These are phyloP conservation scores for Suillus hirtellus DNA, from an alignment of 768 basidiomycete species.

Conservation along the genomic window DNA sequence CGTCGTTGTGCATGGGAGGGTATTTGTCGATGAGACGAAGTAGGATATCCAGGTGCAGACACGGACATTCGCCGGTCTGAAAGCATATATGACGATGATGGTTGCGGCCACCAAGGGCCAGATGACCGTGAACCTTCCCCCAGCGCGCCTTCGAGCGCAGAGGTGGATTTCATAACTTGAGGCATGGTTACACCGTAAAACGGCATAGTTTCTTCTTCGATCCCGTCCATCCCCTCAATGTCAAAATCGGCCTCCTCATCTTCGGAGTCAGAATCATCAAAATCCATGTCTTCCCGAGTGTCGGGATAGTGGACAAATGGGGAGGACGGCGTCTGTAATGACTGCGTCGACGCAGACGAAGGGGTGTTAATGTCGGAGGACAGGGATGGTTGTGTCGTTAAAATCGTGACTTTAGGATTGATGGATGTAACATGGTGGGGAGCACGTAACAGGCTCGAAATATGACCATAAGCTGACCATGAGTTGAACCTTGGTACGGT, in stretches of 20 bases:
- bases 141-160: constrained; percentile 33
- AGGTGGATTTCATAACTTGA: constrained; percentile 32
- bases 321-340: constrained; percentile 32
- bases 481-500: constrained; percentile 13
- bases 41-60: constrained; percentile 33
- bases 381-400: constrained; percentile 22
- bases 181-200: constrained; percentile 24
- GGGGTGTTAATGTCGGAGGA: constrained; percentile 32
- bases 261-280: constrained; percentile 32
- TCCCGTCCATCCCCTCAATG: constrained; percentile 35
- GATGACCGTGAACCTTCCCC: constrained; percentile 25
- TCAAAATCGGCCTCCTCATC: constrained; percentile 35
- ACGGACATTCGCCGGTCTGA: constrained; percentile 32
- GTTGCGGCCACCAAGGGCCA: constrained; percentile 11
- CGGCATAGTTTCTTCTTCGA: constrained; percentile 24
- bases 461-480: constrained; percentile 24
- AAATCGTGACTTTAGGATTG: constrained; percentile 31
- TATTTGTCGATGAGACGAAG: constrained; percentile 22
- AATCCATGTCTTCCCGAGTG: constrained; percentile 23
- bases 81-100: constrained; percentile 13
- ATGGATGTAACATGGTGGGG: constrained; percentile 20
- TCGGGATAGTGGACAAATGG: constrained; percentile 25
- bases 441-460: constrained; percentile 14
- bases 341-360: constrained; percentile 32
- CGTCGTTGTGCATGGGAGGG: constrained; percentile 16